These are phyloP conservation scores for Scenedesmus sp. DNA, from an alignment of 163 green algal species.

Conservation along the genomic window DNA sequence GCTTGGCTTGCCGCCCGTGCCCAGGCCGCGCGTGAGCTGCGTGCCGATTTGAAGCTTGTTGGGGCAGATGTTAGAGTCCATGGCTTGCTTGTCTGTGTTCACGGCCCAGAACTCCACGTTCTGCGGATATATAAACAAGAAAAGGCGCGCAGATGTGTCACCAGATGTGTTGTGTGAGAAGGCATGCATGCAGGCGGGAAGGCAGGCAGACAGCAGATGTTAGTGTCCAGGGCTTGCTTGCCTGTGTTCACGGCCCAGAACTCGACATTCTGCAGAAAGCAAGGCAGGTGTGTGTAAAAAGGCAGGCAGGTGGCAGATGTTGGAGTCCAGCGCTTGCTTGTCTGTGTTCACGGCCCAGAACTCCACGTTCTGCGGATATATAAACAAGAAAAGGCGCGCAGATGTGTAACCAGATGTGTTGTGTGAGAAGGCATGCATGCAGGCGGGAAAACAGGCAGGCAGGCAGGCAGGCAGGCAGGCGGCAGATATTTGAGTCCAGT, in stretches of 20 bases:
- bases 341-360: constrained; percentile 96
- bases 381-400: too few species aligned
- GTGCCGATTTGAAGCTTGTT: constrained; percentile 94
- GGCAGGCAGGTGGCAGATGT: background rate
- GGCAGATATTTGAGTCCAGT: too few species aligned
- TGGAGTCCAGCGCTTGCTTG: background rate
- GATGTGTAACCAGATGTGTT: too few species aligned
- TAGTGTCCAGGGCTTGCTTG: background rate
- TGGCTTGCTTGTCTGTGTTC: constrained; percentile 93
- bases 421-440: too few species aligned
- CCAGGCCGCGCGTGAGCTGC: constrained; percentile 80
- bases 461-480: too few species aligned
- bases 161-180: too few species aligned
- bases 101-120: constrained; percentile 93
- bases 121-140: constrained; percentile 65
- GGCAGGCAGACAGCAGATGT: too few species aligned
- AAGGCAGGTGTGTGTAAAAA: too few species aligned
- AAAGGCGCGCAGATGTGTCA: too few species aligned
- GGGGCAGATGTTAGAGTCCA: constrained; percentile 93
- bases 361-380: constrained; percentile 81
- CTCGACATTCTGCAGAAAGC: constrained; percentile 84
- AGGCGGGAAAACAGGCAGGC: too few species aligned
- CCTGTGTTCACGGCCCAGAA: constrained; percentile 96
- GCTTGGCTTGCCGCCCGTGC: constrained; percentile 89
- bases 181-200: too few species aligned